Conservation (phyloP, 805 yeast genomes). For the Pichia thaimueangensis region DNA sequence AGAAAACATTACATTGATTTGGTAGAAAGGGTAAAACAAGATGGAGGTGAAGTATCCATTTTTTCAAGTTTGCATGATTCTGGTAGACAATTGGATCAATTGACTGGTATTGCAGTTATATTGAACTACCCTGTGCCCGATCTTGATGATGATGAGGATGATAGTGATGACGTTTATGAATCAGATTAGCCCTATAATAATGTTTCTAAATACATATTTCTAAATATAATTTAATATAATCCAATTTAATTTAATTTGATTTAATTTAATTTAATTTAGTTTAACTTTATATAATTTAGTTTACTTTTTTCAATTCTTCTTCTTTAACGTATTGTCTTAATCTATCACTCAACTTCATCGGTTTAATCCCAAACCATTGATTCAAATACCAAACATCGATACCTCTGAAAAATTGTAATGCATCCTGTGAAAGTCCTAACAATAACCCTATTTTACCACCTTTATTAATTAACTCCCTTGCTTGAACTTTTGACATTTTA, state of each 20-base stretch:
- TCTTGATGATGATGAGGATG: conserved; percentile 51
- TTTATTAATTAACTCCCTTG: conserved; percentile 36
- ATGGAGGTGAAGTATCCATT: conserved; percentile 72
- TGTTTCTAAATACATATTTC: too few species aligned
- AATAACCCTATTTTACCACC: conserved; percentile 55
- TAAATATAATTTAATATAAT: too few species aligned
- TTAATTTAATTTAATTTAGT: too few species aligned
- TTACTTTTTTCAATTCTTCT: not conserved
- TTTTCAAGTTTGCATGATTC: conserved; percentile 83
- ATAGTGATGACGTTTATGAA: conserved; percentile 6
- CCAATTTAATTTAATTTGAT: too few species aligned
- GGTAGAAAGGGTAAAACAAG: conserved; percentile 57
- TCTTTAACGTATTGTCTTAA: conserved; percentile 10
- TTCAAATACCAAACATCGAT: conserved; percentile 61
- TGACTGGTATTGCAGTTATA: conserved; percentile 88
- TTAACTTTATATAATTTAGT: too few species aligned
- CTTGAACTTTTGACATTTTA: conserved; percentile 38
- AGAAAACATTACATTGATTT: conserved; percentile 65
- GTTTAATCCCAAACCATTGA: conserved; percentile 24
- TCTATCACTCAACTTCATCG: conserved; percentile 21
- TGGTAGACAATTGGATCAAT: conserved; percentile 81
- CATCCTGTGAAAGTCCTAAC: conserved; percentile 64
- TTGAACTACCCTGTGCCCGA: conserved; percentile 79
- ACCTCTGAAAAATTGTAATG: conserved; percentile 49
- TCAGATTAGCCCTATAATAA: conserved; percentile 6